A percentile compares a stretch with the other conserved stretches of the same genome.
Conservation (phyloP, 1,139 yeast genomes). For the Barnettozyma hawaiiensis region DNA sequence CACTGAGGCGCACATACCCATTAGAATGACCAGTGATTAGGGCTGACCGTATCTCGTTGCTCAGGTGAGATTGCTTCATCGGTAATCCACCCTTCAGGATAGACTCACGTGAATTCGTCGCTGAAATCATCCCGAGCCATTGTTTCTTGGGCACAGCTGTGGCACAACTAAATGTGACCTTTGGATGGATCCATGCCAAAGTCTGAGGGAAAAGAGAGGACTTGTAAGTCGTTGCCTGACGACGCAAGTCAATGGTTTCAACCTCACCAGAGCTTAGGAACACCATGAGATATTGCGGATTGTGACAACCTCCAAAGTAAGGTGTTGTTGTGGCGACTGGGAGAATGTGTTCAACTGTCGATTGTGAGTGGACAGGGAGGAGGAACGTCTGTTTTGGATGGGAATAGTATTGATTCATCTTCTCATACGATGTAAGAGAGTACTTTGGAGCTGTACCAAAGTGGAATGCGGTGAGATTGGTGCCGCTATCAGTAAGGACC, state of each 20-base stretch:
- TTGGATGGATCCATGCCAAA: constrained; percentile 72
- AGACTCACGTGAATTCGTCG: constrained; percentile 33
- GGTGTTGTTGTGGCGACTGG: constrained; percentile 55
- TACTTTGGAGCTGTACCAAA: constrained; percentile 80
- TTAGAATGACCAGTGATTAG: constrained; percentile 76
- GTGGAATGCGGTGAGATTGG: constrained; percentile 59
- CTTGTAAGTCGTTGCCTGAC: constrained; percentile 48
- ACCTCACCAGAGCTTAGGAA: constrained; percentile 55
- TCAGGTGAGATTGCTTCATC: constrained; percentile 43
- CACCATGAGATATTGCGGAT: constrained; percentile 56
- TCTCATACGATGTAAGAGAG: constrained; percentile 73
- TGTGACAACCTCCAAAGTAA: constrained; percentile 64
- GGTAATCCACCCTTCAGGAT: constrained; percentile 79
- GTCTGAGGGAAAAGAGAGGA: constrained; percentile 73
- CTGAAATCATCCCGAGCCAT: constrained; percentile 71
- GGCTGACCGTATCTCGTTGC: constrained; percentile 50
- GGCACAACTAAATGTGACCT: constrained; percentile 51
- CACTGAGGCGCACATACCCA: constrained; percentile 76
- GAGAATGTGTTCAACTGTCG: constrained; percentile 41
- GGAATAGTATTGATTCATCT: constrained; percentile 73
- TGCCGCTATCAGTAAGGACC: constrained; percentile 62
- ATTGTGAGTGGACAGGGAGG: constrained; percentile 43
- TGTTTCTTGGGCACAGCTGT: constrained; percentile 54
- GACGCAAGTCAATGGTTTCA: constrained; percentile 45
- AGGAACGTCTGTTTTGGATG: constrained; percentile 54